Base-by-base conservation (phyloP, 805 yeast genomes). In the Wickerhamiella lipophila region DNA sequence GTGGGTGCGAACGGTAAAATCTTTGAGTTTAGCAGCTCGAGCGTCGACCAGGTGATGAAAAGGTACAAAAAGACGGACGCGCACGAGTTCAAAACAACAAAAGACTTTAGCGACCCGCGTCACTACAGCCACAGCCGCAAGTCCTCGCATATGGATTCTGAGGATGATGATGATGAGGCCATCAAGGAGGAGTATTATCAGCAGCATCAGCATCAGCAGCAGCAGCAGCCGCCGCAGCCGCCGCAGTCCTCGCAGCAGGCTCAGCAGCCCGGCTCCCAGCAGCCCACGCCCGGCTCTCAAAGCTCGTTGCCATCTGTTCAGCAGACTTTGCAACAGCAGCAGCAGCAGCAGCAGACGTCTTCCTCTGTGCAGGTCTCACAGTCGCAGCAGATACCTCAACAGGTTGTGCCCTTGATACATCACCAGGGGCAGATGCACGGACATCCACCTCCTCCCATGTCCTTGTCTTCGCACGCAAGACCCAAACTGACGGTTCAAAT, bases 21-120 rank as follows among this genome's bases (percentile, higher is more conserved):
- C 21, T 87, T 83, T 61, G 95, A 89, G 67, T 89, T 79, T 61
- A 75, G 87, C 7, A 79, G 94, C 3, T 79, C 79, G 15, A 78
- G 79, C 52, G 73, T 86, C 2, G 65, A 69, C 9, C 72, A 73
- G 9, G 64, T 81, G 40, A 56, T 78, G 12, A 60, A 64, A 9
- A 61, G 64, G 39, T 75, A 71, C 58, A 60, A 67, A 42, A 46
- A 50, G 42, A 32, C 53, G 9, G 53, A 53, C n/a, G 58, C 60
- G 11, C 55, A 58, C 41, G 64, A 61, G 52, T 43, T 52, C 6
- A 59, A 57, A 27, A 51, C 54, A 12, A 57, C 60, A 6, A 40
- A 44, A 15, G 64, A 60, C 49, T 60, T 53, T 40, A 4, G 8
- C 3, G 32, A 15, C 12, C 56, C 48, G 23, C 42, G 46, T 22